phyloP scores from a whole-genome alignment of 2,329 filamentous ascomycete genomes.

The Stemphylium beticola region DNA sequence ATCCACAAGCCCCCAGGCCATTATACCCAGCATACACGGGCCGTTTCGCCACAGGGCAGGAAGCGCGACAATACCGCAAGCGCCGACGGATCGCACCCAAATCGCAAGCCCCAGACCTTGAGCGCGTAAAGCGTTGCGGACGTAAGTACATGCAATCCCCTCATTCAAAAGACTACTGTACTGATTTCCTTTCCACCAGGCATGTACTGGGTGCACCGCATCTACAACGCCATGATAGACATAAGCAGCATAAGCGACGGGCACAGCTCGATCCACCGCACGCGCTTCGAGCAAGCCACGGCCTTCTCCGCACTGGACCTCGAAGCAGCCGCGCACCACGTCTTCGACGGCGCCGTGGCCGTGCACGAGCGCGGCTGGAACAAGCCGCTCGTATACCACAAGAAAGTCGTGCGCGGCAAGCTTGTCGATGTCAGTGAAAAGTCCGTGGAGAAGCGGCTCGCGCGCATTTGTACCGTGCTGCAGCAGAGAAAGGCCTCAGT shows the following conservation, averaged over 20 bases:
- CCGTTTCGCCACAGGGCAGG: conserved; percentile 26
- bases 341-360: conserved; percentile 34
- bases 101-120: conserved; percentile 20
- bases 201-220: conserved; percentile 39
- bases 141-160: conserved; percentile 27
- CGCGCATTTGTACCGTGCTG: conserved; percentile 28
- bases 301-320: conserved; percentile 27
- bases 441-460: conserved; percentile 29
- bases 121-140: conserved; percentile 28
- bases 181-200: conserved; percentile 12
- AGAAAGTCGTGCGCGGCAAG: conserved; percentile 32
- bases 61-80: conserved; percentile 26
- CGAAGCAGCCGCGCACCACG: conserved; percentile 37
- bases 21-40: conserved; percentile 23
- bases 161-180: background rate
- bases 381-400: conserved; percentile 29
- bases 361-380: conserved; percentile 38
- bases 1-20: background rate
- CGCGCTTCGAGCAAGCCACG: conserved; percentile 19
- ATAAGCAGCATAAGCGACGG: conserved; percentile 25
- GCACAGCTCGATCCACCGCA: conserved; percentile 17
- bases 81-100: conserved; percentile 20
- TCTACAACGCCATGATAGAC: conserved; percentile 42
- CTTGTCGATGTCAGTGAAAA: conserved; percentile 20
- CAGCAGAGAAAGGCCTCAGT: conserved; percentile 30